Evolutionary conservation across 345 rosid species (phyloP), one percentile per base, ranked within the genome.

Genomic region (Murraya koenigii): DNA sequence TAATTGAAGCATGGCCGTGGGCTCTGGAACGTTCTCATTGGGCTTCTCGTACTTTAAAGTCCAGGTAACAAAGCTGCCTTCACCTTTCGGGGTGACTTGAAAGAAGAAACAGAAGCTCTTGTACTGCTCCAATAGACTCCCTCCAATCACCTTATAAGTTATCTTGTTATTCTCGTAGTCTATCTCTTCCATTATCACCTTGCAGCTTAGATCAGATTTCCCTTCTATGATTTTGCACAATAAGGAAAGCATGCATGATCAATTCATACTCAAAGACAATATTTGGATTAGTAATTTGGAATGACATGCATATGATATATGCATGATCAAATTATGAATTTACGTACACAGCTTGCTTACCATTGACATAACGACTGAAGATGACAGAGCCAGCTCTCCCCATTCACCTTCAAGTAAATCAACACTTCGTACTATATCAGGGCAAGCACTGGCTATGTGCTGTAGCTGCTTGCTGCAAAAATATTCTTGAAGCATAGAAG

Each of bases 161-260:
- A 80, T 79, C 3, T 66, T 77, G 9, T 72, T 35, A n/a, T 88
- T 86, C 71, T 22, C 81, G 33, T 86, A 78, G 30, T 88, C 87
- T 75, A 84, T 77, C 8, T 64, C 75, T 60, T 85, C 88, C 5
- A 85, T 60, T 4, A 75, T 20, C 81, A 80, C 82, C 79, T 87
- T 87, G 2, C 82, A 75, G 66, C 2, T 62, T 59, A 9, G 13
- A 59, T 26, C 25, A 26, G 49, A 44, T 44, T 44, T 44, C 49
- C 49, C 49, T 3, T 44, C 49, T 44, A 3, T 44, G 17, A 44
- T 0, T 44, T 44, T 11, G 3, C 17, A 44, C 49, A 44, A 44
- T 13, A 44, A 11, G 15, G 49, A 44, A 44, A 44, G 17, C 49
- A 44, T 3, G 49, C 49, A 59, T 10, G 30, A 59, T 55, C 25